Conservation (phyloP, 805 yeast genomes). For the Kurtzmaniella fragi region DNA sequence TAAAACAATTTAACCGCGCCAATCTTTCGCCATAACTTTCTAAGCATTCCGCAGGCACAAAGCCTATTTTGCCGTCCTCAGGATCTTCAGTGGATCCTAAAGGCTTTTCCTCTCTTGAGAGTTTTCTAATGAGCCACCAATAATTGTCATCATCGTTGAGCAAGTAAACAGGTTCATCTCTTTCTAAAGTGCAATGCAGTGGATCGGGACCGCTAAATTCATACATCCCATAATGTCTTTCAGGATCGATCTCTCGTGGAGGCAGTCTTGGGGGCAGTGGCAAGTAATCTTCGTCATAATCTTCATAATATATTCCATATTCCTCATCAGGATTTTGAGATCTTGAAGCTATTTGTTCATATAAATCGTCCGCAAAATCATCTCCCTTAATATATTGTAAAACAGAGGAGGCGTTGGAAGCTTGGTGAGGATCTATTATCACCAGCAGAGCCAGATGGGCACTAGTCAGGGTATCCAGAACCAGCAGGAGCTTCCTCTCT, state of each 20-base stretch:
- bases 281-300: slow-evolving; percentile 38
- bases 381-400: slow-evolving; percentile 8
- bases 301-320: slow-evolving; percentile 28
- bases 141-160: slow-evolving; percentile 87
- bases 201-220: slow-evolving; percentile 91
- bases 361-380: slow-evolving; percentile 5
- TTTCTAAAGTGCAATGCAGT: slow-evolving; percentile 74
- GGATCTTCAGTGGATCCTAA: slow-evolving; percentile 10
- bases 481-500: slow-evolving; percentile 30
- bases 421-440: neutral
- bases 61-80: slow-evolving; percentile 74
- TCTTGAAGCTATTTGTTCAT: slow-evolving; percentile 3
- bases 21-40: slow-evolving; percentile 89
- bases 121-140: slow-evolving; percentile 85
- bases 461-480: slow-evolving; percentile 14
- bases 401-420: neutral
- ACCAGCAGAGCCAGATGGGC: neutral
- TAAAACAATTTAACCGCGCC: slow-evolving; percentile 89
- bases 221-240: slow-evolving; percentile 76
- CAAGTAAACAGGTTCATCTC: slow-evolving; percentile 78
- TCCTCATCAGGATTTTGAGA: slow-evolving; percentile 15
- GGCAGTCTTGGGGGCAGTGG: slow-evolving; percentile 73
- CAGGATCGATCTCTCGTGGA: slow-evolving; percentile 78
- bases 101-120: slow-evolving; percentile 24
- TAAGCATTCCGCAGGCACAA: slow-evolving; percentile 93